Evolutionary conservation across 257 asterid genomes (phyloP), one percentile per base, ranked within the genome.

Genomic region (Fraxinus anomala): DNA sequence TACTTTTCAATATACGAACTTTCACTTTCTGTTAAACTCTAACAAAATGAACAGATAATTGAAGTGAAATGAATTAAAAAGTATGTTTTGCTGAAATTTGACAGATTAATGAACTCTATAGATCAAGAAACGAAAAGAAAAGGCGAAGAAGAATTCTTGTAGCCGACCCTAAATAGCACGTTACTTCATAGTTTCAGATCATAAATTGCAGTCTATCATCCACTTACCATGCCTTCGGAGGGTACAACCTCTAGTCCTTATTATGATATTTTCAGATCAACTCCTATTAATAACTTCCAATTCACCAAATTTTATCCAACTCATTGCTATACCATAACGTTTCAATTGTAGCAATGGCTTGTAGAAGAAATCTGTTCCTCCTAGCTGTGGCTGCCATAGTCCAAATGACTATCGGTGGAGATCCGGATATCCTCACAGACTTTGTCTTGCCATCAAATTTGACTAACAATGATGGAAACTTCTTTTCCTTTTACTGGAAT

Each of bases 401-500:
- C 75, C 77, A 73, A 47, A 73, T 66, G 1, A 69, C 76, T 2
- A 8, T 23, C 30, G 87, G 81, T 7, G 86, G 88, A 14, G 93
- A 89, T 26, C 89, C 93, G 17, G 89, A 89, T 56, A 87, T 89
- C 79, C 88, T 88, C 21, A 82, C 85, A 0, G 90, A 89, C 82
- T 89, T 83, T 28, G 28, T 87, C 36, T 3, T 77, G n/a, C 88
- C 88, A 3, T 82, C 80, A 0, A 75, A 75, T 65, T 33, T 81
- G 2, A 75, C 83, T 5, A 23, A 51, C 28, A 0, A 70, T 3
- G 83, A 83, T 31, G 82, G 85, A 0, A 74, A 63, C 73, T 89
- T 81, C 87, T 89, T 89, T 89, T 85, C 85, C 91, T 1, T 89
- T 80, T 91, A 87, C 88, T 0, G 91, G 89, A 8, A 33, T 87